These are phyloP conservation scores for Hyphodiscus hymeniophilus DNA, from an alignment of 495 filamentous ascomycete genomes.

Conservation along the genomic window DNA sequence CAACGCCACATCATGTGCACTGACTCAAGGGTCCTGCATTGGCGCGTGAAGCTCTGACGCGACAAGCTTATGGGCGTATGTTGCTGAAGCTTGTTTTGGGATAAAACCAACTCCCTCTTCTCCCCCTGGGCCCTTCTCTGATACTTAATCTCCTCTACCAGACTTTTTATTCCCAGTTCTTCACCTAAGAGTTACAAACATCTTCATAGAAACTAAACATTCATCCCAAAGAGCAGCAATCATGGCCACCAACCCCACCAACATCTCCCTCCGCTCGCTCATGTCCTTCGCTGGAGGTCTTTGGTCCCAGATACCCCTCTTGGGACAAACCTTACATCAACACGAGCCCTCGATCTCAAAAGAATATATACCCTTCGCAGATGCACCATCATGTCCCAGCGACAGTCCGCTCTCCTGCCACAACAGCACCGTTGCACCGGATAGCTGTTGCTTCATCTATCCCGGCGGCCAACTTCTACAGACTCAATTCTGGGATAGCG, in stretches of 20 bases:
- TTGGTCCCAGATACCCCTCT: slow-evolving; percentile 11
- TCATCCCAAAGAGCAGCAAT: background rate
- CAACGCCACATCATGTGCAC: too few species aligned
- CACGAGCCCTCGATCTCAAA: background rate
- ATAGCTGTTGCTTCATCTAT: slow-evolving; percentile 76
- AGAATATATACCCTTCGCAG: background rate
- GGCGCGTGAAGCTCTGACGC: too few species aligned
- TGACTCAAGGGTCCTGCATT: too few species aligned
- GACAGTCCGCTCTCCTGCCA: slow-evolving; percentile 42
- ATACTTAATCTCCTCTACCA: background rate
- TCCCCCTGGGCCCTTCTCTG: background rate
- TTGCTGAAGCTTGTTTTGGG: too few species aligned
- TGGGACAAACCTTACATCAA: background rate
- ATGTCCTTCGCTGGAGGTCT: slow-evolving; percentile 7
- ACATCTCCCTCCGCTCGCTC: slow-evolving; percentile 10
- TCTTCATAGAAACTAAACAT: background rate
- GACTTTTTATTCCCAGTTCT: too few species aligned
- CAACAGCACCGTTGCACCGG: slow-evolving; percentile 32
- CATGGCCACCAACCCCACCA: background rate
- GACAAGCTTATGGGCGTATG: too few species aligned
- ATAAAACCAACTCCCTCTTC: background rate
- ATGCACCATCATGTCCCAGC: slow-evolving; percentile 28
- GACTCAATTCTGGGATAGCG: slow-evolving; percentile 84
- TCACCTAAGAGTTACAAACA: too few species aligned
- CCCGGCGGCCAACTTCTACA: slow-evolving; percentile 71